phyloP scores from a whole-genome alignment of 2,329 filamentous ascomycete genomes.

The Clonostachys solani region DNA sequence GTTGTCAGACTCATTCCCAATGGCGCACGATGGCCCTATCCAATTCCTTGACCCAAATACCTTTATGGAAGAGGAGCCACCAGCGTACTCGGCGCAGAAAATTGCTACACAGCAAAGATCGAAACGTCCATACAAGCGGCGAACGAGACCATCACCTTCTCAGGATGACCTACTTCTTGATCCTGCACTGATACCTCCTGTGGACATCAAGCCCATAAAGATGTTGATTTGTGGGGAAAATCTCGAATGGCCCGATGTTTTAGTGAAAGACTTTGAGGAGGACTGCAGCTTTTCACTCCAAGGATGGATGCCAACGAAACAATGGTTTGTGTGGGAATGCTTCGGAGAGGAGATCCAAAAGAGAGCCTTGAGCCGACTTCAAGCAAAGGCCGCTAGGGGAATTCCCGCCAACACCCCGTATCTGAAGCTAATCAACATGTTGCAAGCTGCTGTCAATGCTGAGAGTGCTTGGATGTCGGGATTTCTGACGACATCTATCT shows the following conservation, averaged over 20 bases:
- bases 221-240: too few relatives aligned
- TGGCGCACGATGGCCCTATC: slow-evolving; percentile 8
- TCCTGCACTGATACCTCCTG: too few relatives aligned
- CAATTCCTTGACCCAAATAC: slow-evolving; percentile 38
- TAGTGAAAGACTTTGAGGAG: background rate
- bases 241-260: too few relatives aligned
- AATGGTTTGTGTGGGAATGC: slow-evolving; percentile 25
- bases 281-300: slow-evolving; percentile 31
- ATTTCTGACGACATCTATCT: too few relatives aligned
- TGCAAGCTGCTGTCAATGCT: too few relatives aligned
- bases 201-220: too few relatives aligned
- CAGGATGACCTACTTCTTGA: too few relatives aligned
- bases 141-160: too few relatives aligned
- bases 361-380: slow-evolving; percentile 3
- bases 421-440: background rate
- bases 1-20: background rate
- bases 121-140: background rate
- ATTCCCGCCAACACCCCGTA: background rate
- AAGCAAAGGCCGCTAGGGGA: background rate
- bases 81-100: background rate
- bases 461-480: too few relatives aligned
- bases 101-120: background rate
- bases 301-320: slow-evolving; percentile 36
- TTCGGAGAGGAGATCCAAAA: slow-evolving; percentile 20
- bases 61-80: slow-evolving; percentile 21